Evolutionary conservation across 441 rosid species (phyloP).

Genomic region (Cnidoscolus chayamansa): DNA sequence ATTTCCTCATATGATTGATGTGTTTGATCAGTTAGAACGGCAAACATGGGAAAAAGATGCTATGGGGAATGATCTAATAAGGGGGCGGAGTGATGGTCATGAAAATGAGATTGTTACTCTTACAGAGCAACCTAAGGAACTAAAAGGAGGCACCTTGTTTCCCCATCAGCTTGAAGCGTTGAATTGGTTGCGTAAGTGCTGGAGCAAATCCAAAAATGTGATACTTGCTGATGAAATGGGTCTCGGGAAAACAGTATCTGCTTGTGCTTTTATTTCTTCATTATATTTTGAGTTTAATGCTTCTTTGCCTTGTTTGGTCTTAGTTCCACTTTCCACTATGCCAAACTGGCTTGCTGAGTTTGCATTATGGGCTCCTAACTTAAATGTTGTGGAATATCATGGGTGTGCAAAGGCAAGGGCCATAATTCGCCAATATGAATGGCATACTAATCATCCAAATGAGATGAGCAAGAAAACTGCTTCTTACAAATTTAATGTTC

Average conservation of each 20-base stretch:
- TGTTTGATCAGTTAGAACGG: slow-evolving; percentile 66
- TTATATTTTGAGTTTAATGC: slow-evolving; percentile 94
- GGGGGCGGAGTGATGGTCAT: slow-evolving; percentile 47
- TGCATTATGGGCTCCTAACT: slow-evolving; percentile 88
- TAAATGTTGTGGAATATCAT: slow-evolving; percentile 99
- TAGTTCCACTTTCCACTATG: slow-evolving; percentile 99
- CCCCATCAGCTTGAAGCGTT: slow-evolving; percentile 99
- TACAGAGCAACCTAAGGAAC: slow-evolving; percentile 85
- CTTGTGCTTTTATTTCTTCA: slow-evolving; percentile 88
- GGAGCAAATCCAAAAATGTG: slow-evolving; percentile 95
- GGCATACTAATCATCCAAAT: slow-evolving; percentile 77
- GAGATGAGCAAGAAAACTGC: slow-evolving; percentile 54
- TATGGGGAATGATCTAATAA: slow-evolving; percentile 35
- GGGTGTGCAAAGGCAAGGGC: slow-evolving; percentile 98
- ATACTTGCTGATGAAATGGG: slow-evolving; percentile 99
- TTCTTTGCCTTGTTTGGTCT: slow-evolving; percentile 85
- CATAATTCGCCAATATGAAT: slow-evolving; percentile 88
- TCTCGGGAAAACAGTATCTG: slow-evolving; percentile 98
- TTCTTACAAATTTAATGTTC: slow-evolving; percentile 89
- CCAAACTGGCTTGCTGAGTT: slow-evolving; percentile 99
- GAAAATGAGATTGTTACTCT: slow-evolving; percentile 71
- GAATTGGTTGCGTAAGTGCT: slow-evolving; percentile 99
- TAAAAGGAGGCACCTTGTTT: slow-evolving; percentile 89
- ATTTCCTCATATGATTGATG: slow-evolving; percentile 56
- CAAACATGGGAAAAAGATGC: slow-evolving; percentile 63